Percentiles rank a stretch among this genome's conserved stretches.
These are phyloP conservation scores for Solanum hybrid DNA, from an alignment of 305 asterid genomes.

Conservation along the genomic window DNA sequence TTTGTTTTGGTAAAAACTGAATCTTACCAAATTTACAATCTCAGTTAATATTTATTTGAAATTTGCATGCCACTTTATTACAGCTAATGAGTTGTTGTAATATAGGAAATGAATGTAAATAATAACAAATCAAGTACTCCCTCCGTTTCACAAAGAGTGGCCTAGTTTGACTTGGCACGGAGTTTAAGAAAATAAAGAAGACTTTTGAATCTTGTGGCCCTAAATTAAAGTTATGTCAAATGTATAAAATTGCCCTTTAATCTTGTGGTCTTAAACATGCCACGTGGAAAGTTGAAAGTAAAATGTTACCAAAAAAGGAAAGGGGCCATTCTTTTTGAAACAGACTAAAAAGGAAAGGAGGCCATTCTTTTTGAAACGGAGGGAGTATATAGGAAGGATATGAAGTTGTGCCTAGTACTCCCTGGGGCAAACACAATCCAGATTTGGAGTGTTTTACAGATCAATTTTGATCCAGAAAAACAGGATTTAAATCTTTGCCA, in stretches of 20 bases:
- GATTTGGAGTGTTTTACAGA: background rate
- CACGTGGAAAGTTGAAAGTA: too few species aligned
- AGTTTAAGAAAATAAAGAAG: too few species aligned
- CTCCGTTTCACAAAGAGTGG: too few species aligned
- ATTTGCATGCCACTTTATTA: background rate
- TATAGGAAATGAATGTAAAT: background rate
- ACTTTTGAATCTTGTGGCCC: too few species aligned
- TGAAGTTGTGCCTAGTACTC: background rate
- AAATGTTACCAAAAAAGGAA: too few species aligned
- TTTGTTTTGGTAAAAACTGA: background rate
- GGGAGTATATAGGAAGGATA: background rate
- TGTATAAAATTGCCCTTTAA: too few species aligned
- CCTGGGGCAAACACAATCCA: background rate
- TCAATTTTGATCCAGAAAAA: background rate
- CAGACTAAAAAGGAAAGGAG: too few species aligned
- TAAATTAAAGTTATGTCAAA: too few species aligned
- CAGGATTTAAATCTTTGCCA: background rate
- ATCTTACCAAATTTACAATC: background rate
- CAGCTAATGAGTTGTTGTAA: background rate
- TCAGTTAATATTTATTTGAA: background rate
- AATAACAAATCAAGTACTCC: background rate
- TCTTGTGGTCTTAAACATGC: too few species aligned
- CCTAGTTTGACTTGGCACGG: too few species aligned
- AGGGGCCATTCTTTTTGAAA: too few species aligned
- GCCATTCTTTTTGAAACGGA: too few species aligned